phyloP scores from a whole-genome alignment of 768 basidiomycete genomes.

The Tylopilus plumbeoviolaceoides region DNA sequence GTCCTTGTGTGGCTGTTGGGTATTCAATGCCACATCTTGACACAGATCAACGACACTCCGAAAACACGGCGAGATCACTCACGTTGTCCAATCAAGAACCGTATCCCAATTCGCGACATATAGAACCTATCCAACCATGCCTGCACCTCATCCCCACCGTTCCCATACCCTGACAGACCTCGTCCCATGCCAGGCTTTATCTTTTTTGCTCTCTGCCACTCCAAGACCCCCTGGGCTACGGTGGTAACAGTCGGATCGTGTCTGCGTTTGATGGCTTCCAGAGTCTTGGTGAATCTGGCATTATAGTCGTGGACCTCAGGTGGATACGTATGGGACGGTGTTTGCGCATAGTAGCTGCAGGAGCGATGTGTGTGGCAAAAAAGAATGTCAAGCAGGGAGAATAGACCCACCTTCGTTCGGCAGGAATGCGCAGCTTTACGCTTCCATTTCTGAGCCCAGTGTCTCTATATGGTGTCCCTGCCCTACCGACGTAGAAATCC shows the following conservation, averaged over 20 bases:
- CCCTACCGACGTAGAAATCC: not conserved
- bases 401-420: conserved; percentile 65
- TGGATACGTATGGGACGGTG: conserved; percentile 69
- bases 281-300: conserved; percentile 77
- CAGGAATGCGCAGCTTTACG: conserved; percentile 72
- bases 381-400: not conserved
- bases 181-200: conserved; percentile 28
- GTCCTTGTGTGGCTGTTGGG: conserved; percentile 80
- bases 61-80: conserved; percentile 24
- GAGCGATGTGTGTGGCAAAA: not conserved
- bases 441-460: conserved; percentile 46
- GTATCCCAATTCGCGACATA: conserved; percentile 91
- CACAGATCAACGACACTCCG: not conserved
- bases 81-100: conserved; percentile 97
- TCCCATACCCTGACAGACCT: conserved; percentile 36
- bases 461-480: conserved; percentile 10
- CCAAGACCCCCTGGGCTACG: conserved; percentile 92
- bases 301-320: conserved; percentile 95
- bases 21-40: conserved; percentile 93
- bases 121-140: conserved; percentile 97
- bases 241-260: conserved; percentile 99
- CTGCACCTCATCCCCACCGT: conserved; percentile 85
- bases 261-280: conserved; percentile 86
- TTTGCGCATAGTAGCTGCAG: conserved; percentile 81
- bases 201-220: conserved; percentile 76